Evolutionary conservation across 2,329 filamentous ascomycete genomes (phyloP).

Genomic region (Sporothrix inflata): DNA sequence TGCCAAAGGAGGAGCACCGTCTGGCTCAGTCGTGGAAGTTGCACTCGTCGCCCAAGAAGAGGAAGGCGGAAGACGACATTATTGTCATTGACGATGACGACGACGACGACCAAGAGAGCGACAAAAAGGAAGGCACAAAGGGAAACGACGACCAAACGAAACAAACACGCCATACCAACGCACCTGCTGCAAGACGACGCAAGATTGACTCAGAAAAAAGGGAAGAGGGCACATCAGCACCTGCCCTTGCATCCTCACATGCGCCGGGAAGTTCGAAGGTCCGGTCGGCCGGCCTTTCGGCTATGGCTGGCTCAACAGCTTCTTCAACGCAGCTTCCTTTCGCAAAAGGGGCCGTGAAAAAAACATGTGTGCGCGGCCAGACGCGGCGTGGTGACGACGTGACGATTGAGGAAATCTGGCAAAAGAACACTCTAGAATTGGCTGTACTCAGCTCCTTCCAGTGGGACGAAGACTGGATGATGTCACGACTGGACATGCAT

Average conservation of each 20-base stretch:
- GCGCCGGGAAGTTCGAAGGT: not conserved
- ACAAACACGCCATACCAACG: not conserved
- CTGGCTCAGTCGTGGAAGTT: slow-evolving; percentile 19
- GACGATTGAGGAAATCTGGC: slow-evolving; percentile 83
- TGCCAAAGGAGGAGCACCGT: not conserved
- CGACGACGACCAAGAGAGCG: not conserved
- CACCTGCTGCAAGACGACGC: slow-evolving; percentile 10
- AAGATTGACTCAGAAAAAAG: not conserved
- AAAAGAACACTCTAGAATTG: slow-evolving; percentile 70
- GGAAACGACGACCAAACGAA: not conserved
- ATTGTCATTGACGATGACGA: slow-evolving; percentile 27
- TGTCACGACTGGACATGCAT: slow-evolving; percentile 67
- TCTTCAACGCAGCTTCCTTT: slow-evolving; percentile 44
- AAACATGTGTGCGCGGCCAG: slow-evolving; percentile 73
- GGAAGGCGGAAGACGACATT: slow-evolving; percentile 25
- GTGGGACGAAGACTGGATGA: slow-evolving; percentile 80
- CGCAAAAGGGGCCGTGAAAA: slow-evolving; percentile 70
- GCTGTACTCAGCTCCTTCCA: slow-evolving; percentile 86
- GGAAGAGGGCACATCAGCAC: not conserved
- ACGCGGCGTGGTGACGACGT: slow-evolving; percentile 70
- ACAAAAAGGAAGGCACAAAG: not conserved
- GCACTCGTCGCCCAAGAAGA: slow-evolving; percentile 16
- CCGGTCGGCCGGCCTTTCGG: not conserved
- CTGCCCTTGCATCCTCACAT: not conserved
- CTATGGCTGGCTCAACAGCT: not conserved